Conservation (phyloP, 257 asterid genomes). For the Striga asiatica region DNA sequence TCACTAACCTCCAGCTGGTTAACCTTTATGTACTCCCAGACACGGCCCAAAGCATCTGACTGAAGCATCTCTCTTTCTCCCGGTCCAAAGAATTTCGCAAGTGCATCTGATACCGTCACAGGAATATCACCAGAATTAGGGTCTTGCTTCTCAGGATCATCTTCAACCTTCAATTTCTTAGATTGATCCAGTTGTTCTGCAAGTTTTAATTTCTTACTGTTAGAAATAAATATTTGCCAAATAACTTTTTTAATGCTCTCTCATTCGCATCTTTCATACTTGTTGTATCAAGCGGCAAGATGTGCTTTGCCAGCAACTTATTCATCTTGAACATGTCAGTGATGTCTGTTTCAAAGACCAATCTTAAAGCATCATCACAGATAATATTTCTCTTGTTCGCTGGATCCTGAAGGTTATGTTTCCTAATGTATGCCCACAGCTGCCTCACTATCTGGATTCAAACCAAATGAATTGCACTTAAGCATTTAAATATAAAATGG, state of each 20-base stretch:
- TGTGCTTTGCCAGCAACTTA: slow-evolving; percentile 77
- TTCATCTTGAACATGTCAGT: slow-evolving; percentile 95
- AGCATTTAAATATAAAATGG: background rate
- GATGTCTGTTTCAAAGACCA: slow-evolving; percentile 61
- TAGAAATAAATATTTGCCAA: background rate
- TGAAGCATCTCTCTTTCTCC: slow-evolving; percentile 47
- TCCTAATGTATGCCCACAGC: slow-evolving; percentile 72
- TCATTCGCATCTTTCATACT: slow-evolving; percentile 27
- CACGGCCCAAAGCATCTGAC: slow-evolving; percentile 45
- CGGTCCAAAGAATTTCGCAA: slow-evolving; percentile 42
- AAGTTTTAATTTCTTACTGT: background rate
- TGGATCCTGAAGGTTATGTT: slow-evolving; percentile 76
- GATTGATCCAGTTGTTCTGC: slow-evolving; percentile 44
- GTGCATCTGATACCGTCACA: slow-evolving; percentile 46
- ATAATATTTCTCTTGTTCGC: slow-evolving; percentile 63
- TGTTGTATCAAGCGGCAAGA: slow-evolving; percentile 47
- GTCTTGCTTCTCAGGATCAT: slow-evolving; percentile 19
- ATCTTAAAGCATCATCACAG: slow-evolving; percentile 59
- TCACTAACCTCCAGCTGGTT: slow-evolving; percentile 55
- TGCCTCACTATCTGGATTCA: slow-evolving; percentile 48
- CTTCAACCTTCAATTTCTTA: slow-evolving; percentile 42
- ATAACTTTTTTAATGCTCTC: background rate
- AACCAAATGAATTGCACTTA: slow-evolving; percentile 7
- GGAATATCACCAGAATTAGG: slow-evolving; percentile 20
- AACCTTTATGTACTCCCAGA: slow-evolving; percentile 64